Base-by-base conservation (phyloP, 1,284 basidiomycete genomes). In the Moesziomyces aphidis region DNA sequence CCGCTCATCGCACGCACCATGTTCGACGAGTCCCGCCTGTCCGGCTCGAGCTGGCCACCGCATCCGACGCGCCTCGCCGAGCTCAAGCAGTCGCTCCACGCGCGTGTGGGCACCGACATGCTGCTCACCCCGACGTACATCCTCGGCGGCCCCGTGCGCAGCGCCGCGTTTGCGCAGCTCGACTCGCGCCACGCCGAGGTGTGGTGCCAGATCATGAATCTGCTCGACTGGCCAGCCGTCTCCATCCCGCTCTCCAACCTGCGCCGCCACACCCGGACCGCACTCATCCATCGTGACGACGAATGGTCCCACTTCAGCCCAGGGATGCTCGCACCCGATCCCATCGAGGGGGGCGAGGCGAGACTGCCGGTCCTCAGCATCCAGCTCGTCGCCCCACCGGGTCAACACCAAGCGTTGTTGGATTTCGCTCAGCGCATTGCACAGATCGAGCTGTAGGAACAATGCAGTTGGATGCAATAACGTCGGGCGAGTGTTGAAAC, bases 131-230 rank as follows among this genome's bases (percentile, higher is more conserved):
- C 71, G 1, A 73, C 71, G 3, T 67, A 62, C 19, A 21, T 53
- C 4, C 55, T 69, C 10, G 71, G 71, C 11, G 50, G 57, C 1
- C 61, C 67, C 2, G 61, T 60, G 8, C 23, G 50, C 22, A 50
- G 51, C 15, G 21, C 13, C 11, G 11, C 61, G 7, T 70, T 70
- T 5, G 17, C 50, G 1, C 19, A 36, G 19, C 51, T 68, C 28
- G 59, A 64, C 55, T 51, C 51, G 8, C 61, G 59, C 3, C 26
- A 42, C 2, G 58, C 52, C 44, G 72, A 74, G 19, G 36, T 61
- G 28, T 74, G 72, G 72, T 74, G 72, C 42, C 55, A 70, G 42
- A 44, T 70, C 21, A 52, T 74, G 36, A 74, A 70, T 36, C 54
- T 74, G 10, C 51, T 74, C 45, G 72, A 74, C 48, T 70, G 61